Percentiles rank a stretch among this genome's conserved stretches.
Evolutionary conservation across 805 yeast genomes (phyloP).

Genomic region (Komagataella populi): DNA sequence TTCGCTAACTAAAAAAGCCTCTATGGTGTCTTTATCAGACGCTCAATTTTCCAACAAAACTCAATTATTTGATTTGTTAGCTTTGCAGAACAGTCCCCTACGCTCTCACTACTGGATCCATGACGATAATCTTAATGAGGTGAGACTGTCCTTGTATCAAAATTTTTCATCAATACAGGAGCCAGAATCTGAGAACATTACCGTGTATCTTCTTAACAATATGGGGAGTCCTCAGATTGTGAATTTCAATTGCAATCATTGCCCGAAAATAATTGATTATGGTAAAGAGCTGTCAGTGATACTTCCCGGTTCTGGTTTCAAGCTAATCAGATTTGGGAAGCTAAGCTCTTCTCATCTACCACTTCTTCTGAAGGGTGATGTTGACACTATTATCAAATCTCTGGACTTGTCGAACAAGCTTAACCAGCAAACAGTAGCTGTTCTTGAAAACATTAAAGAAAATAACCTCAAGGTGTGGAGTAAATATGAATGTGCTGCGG

Average conservation of each 20-base stretch:
- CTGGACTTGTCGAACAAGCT: neutral
- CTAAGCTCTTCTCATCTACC: neutral
- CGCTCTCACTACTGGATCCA: constrained; percentile 40
- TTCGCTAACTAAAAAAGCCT: neutral
- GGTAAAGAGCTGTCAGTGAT: neutral
- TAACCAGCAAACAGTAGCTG: neutral
- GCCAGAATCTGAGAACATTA: constrained; percentile 18
- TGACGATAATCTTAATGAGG: constrained; percentile 41
- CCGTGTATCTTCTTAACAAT: neutral
- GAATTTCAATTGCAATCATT: neutral
- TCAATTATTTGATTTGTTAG: constrained; percentile 19
- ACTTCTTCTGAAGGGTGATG: neutral
- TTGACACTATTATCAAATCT: neutral
- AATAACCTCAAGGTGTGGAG: neutral
- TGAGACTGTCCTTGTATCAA: constrained; percentile 30
- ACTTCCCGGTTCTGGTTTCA: neutral
- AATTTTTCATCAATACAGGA: constrained; percentile 15
- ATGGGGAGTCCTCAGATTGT: neutral
- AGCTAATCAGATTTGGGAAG: neutral
- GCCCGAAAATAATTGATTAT: neutral
- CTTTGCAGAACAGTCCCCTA: constrained; percentile 20
- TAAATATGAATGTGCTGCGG: neutral
- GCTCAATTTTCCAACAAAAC: neutral
- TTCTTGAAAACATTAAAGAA: neutral
- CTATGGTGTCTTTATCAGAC: neutral